Percentiles rank a stretch among this genome's conserved stretches.
phyloP scores from a whole-genome alignment of 2,329 filamentous ascomycete species.

The Metarhizium album region DNA sequence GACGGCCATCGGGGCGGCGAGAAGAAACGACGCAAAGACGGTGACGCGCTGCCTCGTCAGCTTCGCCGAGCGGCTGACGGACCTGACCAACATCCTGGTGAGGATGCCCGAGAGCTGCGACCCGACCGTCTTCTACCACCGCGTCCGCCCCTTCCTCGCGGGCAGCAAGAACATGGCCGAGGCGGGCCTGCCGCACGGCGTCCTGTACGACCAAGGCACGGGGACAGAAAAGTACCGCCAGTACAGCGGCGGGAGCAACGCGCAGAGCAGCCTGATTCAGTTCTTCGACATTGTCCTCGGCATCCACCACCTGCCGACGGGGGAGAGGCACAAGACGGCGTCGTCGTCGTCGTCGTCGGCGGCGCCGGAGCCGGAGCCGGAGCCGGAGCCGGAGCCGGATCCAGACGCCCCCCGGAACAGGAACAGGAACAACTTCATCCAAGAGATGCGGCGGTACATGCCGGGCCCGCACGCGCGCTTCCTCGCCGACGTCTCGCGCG shows the following conservation, averaged over 20 bases:
- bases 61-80: slow-evolving; percentile 81
- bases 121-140: slow-evolving; percentile 87
- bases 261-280: slow-evolving; percentile 91
- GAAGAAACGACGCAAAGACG: slow-evolving; percentile 54
- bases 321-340: slow-evolving; percentile 44
- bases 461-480: slow-evolving; percentile 86
- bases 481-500: slow-evolving; percentile 63
- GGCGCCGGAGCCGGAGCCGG: slow-evolving; percentile 30
- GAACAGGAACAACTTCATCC: slow-evolving; percentile 71
- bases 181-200: slow-evolving; percentile 76
- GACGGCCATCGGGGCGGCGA: slow-evolving; percentile 70
- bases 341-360: slow-evolving; percentile 23
- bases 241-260: slow-evolving; percentile 90
- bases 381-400: slow-evolving; percentile 30
- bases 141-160: slow-evolving; percentile 89
- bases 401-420: slow-evolving; percentile 27
- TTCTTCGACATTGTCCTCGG: slow-evolving; percentile 93
- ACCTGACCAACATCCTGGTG: slow-evolving; percentile 66
- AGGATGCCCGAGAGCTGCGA: slow-evolving; percentile 96
- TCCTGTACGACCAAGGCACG: slow-evolving; percentile 75
- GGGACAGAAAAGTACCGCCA: slow-evolving; percentile 62
- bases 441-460: slow-evolving; percentile 97
- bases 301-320: slow-evolving; percentile 82
- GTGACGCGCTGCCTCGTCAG: slow-evolving; percentile 68
- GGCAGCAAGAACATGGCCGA: slow-evolving; percentile 98